These are phyloP conservation scores for Anisodus acutangulus DNA, from an alignment of 257 asterid genomes.

Conservation along the genomic window DNA sequence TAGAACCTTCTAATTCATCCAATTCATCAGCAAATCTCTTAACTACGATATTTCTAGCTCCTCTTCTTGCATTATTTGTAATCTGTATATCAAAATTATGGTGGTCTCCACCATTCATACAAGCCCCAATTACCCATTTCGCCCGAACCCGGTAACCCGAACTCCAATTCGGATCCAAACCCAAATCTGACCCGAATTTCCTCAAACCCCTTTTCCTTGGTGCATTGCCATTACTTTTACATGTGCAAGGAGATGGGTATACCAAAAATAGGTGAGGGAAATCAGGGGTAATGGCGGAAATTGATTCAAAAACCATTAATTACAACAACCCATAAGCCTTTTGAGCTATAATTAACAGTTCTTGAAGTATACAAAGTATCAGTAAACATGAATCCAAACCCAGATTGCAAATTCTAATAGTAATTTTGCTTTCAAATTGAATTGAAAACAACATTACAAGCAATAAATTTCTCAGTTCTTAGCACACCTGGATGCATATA, in stretches of 20 bases:
- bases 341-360: background rate
- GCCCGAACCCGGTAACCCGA: background rate
- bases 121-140: constrained; percentile 49
- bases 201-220: constrained; percentile 32
- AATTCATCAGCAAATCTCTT: constrained; percentile 63
- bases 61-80: constrained; percentile 47
- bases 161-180: constrained; percentile 26
- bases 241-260: constrained; percentile 40
- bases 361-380: background rate
- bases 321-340: constrained; percentile 33
- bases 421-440: background rate
- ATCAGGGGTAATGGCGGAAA: constrained; percentile 66
- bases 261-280: constrained; percentile 42
- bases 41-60: constrained; percentile 55
- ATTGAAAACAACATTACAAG: constrained; percentile 15
- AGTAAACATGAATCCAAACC: constrained; percentile 27
- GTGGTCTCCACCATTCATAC: constrained; percentile 52
- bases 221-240: constrained; percentile 35
- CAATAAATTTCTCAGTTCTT: background rate
- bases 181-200: constrained; percentile 15
- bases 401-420: background rate
- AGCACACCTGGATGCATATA: background rate
- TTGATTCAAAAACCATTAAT: constrained; percentile 27
- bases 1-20: constrained; percentile 35
- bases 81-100: constrained; percentile 42